phyloP scores from a whole-genome alignment of 139 green algal genomes.

The Chlamydomonas eustigma region DNA sequence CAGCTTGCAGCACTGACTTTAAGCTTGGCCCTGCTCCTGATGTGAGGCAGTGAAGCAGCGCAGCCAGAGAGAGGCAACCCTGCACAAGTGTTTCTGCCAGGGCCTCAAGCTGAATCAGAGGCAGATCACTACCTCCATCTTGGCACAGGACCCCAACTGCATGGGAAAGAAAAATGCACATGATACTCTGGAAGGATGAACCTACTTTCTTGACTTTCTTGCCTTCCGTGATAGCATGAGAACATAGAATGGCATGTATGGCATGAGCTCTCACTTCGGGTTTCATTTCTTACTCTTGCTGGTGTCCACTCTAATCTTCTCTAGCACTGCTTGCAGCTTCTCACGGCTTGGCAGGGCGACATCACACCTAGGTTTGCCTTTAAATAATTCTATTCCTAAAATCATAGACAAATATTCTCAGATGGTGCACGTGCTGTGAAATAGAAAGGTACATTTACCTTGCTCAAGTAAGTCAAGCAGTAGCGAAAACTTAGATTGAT shows the following conservation, averaged over 20 bases:
- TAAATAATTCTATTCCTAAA: neutral
- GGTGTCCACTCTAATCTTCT: neutral
- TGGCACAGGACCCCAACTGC: conserved; percentile 1
- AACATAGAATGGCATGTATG: no score
- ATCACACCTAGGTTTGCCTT: neutral
- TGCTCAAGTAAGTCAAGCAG: no score
- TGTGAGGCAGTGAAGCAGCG: neutral
- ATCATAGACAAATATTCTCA: no score
- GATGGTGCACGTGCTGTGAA: no score
- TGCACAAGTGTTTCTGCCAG: neutral
- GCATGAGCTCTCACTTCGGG: no score
- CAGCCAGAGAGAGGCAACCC: neutral
- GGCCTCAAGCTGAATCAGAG: neutral
- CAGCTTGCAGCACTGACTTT: neutral
- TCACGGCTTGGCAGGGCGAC: neutral
- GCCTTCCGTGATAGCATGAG: no score
- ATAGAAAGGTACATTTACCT: no score
- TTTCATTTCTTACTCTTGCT: conserved; percentile 2
- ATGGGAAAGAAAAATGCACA: no score
- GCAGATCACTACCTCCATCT: neutral
- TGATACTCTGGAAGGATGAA: no score
- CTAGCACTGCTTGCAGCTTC: neutral
- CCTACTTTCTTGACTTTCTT: no score
- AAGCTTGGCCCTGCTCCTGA: neutral
- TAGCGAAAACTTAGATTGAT: no score